Conservation (phyloP, 495 filamentous ascomycete species). For the Bacidia rubella region DNA sequence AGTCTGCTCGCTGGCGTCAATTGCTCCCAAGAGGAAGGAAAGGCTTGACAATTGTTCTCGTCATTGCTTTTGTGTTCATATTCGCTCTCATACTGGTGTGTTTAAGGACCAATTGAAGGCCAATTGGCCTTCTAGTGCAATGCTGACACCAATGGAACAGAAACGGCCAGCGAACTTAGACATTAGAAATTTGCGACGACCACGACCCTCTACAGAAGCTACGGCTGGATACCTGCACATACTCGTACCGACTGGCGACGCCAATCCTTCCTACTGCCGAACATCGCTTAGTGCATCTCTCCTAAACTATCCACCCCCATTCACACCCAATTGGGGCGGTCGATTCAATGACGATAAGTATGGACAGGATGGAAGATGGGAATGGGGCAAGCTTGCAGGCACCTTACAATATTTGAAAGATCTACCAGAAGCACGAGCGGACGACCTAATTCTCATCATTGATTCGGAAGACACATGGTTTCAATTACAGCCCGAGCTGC, state of each 20-base stretch:
- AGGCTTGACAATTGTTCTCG: not conserved
- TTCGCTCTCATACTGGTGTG: not conserved
- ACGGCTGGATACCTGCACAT: conserved; percentile 35
- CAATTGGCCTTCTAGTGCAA: not conserved
- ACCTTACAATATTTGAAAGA: conserved; percentile 40
- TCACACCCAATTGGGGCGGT: conserved; percentile 35
- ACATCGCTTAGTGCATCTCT: conserved; percentile 46
- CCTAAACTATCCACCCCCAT: conserved; percentile 47
- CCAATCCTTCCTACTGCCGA: conserved; percentile 40
- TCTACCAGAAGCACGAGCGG: conserved; percentile 32
- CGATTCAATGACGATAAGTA: conserved; percentile 18
- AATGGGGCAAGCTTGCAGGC: conserved; percentile 29
- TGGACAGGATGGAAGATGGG: conserved; percentile 16
- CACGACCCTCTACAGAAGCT: not conserved
- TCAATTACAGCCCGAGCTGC: conserved; percentile 45
- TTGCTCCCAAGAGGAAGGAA: not conserved
- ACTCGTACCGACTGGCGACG: conserved; percentile 38
- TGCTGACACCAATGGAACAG: not conserved
- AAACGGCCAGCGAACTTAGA: not conserved
- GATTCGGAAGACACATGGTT: conserved; percentile 47
- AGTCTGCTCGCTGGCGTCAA: not conserved
- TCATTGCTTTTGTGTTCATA: not conserved
- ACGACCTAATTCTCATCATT: conserved; percentile 46
- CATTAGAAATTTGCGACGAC: not conserved
- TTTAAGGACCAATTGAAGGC: not conserved